A percentile compares a stretch with the other conserved stretches of the same genome.
phyloP scores from a whole-genome alignment of 768 basidiomycete genomes.

The Lactifluus subvellereus region DNA sequence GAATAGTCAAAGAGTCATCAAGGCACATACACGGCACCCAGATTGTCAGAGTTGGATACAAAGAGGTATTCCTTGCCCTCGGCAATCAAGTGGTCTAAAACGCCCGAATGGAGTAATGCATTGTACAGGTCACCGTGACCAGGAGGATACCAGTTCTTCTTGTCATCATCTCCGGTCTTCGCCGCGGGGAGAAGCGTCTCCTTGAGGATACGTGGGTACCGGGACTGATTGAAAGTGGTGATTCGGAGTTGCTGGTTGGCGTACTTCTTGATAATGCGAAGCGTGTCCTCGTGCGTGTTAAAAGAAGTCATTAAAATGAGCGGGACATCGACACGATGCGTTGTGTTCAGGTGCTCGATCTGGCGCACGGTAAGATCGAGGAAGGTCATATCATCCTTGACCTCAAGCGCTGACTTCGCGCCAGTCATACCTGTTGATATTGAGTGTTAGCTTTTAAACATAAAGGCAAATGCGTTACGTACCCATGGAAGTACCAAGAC shows the following conservation, averaged over 20 bases:
- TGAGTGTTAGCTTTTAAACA: background rate
- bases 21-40: conserved; percentile 77
- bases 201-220: conserved; percentile 89
- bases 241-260: conserved; percentile 92
- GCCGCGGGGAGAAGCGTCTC: conserved; percentile 85
- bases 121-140: conserved; percentile 97
- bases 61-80: conserved; percentile 97
- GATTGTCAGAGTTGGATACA: conserved; percentile 94
- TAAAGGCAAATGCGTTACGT: background rate
- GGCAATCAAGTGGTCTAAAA: conserved; percentile 81
- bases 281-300: conserved; percentile 95
- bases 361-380: conserved; percentile 91
- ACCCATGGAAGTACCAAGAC: conserved; percentile 89
- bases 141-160: conserved; percentile 93
- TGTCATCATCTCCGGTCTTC: conserved; percentile 71
- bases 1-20: background rate
- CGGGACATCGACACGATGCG: conserved; percentile 82
- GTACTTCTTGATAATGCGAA: conserved; percentile 96
- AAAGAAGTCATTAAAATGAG: conserved; percentile 99
- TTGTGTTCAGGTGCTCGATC: conserved; percentile 92
- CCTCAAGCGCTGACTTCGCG: conserved; percentile 91
- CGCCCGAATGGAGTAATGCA: conserved; percentile 82
- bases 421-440: conserved; percentile 61
- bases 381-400: conserved; percentile 97
- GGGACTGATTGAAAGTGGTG: conserved; percentile 88